Base-by-base conservation (phyloP, 768 basidiomycete species). In the Agrocybe praecox region DNA sequence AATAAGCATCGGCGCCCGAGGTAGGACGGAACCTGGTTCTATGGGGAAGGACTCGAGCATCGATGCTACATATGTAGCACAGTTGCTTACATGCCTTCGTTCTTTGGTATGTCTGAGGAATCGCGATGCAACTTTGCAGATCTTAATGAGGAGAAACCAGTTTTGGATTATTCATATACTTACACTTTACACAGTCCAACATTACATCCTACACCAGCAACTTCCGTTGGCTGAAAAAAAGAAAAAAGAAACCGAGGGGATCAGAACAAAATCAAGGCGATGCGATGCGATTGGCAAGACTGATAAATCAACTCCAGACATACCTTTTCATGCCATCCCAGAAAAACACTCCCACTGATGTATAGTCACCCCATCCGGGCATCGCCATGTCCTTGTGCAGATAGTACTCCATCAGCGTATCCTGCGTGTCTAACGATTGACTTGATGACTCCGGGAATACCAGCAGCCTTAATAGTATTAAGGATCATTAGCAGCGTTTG, bases 271-370 rank as follows among this genome's bases (percentile, higher is more conserved):
- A 24, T 52, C 43, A 32, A 32, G 5, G 21, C 17, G 14, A 21
- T 21, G 10, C 23, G 24, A 19, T 19, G 24, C n/a, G 8, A 33
- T 9, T 19, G 49, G 19, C 15, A 36, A 46, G 10, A 40, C 46
- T 49, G 53, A 18, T 24, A 45, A n/a, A 23, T 48, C 2, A 9
- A n/a, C 14, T 26, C n/a, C n/a, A n/a, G n/a, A 19, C 81, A 21
- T 48, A 95, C 95, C 90, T 96, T 97, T 72, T 97, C 95, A 67
- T 98, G 96, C 96, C 96, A 98, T 14, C 87, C 90, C 42, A 96
- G 68, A 29, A 83, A 62, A n/a, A 83, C 81, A 63, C 82, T 83
- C 32, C 81, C 82, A 60, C 80, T 83, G 62, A 82, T 77, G n/a
- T n/a, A n/a, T n/a, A n/a, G 64, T 84, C 83, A n/a, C 79, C 81